Conservation (phyloP, 345 rosid species). For the Citropsis articulata region DNA sequence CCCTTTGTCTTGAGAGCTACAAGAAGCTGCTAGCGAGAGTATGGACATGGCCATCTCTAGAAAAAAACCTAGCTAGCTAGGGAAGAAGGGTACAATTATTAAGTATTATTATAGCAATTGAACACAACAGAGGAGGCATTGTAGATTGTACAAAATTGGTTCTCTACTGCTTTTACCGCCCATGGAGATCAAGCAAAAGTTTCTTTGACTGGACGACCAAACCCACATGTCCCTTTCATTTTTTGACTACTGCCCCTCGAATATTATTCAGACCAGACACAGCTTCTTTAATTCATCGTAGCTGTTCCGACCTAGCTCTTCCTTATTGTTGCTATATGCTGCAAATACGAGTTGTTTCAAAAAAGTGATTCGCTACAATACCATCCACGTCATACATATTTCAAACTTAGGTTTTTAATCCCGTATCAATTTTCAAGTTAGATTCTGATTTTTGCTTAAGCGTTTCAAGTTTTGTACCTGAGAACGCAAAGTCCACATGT, state of each 20-base stretch:
- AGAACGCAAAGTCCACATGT: not conserved
- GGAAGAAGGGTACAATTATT: slow-evolving; percentile 19
- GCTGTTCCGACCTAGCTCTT: not conserved
- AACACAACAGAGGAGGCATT: slow-evolving; percentile 6
- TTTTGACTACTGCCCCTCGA: slow-evolving; percentile 11
- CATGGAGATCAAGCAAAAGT: slow-evolving; percentile 8
- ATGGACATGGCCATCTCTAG: slow-evolving; percentile 33
- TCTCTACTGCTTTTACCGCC: slow-evolving; percentile 18
- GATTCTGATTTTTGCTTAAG: no score
- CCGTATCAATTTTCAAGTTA: not conserved
- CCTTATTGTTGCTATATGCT: slow-evolving; percentile 1
- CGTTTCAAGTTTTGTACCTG: not conserved
- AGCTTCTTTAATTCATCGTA: not conserved
- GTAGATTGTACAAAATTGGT: not conserved
- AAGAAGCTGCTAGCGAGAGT: slow-evolving; percentile 1
- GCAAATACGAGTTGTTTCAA: not conserved
- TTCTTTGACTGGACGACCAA: slow-evolving; percentile 40
- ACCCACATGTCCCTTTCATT: slow-evolving; percentile 18
- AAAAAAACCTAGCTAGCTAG: slow-evolving; percentile 22
- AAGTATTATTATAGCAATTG: not conserved
- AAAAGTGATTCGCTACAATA: not conserved
- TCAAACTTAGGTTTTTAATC: not conserved
- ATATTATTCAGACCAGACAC: not conserved
- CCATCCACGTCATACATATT: not conserved
- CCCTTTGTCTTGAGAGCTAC: not conserved